phyloP scores from a whole-genome alignment of 2,329 filamentous ascomycete genomes.

The Aschersonia sp. region DNA sequence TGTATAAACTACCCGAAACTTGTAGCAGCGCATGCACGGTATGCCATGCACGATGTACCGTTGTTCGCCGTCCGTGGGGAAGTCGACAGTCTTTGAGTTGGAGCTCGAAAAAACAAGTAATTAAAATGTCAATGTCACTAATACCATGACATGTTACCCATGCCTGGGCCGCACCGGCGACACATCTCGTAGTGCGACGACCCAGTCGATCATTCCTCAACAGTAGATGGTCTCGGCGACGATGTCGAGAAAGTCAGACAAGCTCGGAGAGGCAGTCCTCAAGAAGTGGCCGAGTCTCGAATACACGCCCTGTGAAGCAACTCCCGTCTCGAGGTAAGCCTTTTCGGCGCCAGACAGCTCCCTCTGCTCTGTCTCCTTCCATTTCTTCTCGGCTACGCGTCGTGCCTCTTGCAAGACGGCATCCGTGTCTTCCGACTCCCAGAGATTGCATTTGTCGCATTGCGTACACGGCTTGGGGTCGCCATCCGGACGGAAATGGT shows the following conservation, averaged over 20 bases:
- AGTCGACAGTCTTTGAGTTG: too few relatives aligned
- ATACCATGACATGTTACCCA: too few relatives aligned
- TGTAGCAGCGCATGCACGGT: background rate
- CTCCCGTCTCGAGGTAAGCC: constrained; percentile 41
- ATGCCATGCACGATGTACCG: too few relatives aligned
- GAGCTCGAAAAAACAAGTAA: too few relatives aligned
- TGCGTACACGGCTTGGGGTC: constrained; percentile 58
- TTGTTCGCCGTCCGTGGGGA: too few relatives aligned
- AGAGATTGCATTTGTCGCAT: constrained; percentile 70
- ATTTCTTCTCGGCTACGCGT: constrained; percentile 56
- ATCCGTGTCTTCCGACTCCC: constrained; percentile 62
- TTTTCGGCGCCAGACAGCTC: constrained; percentile 40
- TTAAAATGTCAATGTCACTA: too few relatives aligned
- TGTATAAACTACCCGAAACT: background rate
- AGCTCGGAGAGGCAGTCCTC: constrained; percentile 17
- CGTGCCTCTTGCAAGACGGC: constrained; percentile 53
- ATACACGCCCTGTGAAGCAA: constrained; percentile 15
- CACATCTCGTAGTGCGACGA: too few relatives aligned
- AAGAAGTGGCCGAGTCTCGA: constrained; percentile 18
- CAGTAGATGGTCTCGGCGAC: constrained; percentile 20
- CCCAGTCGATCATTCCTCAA: background rate
- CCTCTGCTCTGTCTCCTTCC: constrained; percentile 50
- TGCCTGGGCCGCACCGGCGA: too few relatives aligned
- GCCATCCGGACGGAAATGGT: constrained; percentile 78
- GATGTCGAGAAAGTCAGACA: constrained; percentile 30